Conservation (phyloP, 306 rosid species). For the Cucurbita ficifolia region DNA sequence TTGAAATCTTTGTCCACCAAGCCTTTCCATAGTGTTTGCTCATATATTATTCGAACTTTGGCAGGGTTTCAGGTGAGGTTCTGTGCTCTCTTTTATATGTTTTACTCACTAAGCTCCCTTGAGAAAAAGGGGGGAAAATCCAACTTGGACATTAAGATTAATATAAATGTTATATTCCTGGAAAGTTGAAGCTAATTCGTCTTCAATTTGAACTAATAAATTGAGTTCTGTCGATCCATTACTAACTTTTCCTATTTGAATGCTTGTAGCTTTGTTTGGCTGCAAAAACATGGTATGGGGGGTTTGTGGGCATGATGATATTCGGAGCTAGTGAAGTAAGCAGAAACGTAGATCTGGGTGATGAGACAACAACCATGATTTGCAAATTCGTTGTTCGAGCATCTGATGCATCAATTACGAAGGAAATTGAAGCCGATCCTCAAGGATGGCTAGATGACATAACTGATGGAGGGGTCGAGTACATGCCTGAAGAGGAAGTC, state of each 20-base stretch:
- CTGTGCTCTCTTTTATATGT: not conserved
- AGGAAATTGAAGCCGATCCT: constrained; percentile 82
- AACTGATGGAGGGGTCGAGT: constrained; percentile 95
- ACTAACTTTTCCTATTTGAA: not conserved
- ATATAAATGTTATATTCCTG: not conserved
- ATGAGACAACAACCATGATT: constrained; percentile 88
- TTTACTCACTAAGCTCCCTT: not conserved
- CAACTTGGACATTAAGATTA: not conserved
- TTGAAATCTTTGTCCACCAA: constrained; percentile 79
- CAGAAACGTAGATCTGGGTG: constrained; percentile 91
- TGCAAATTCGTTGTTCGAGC: constrained; percentile 94
- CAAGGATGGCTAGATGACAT: constrained; percentile 99
- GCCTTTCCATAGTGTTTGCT: constrained; percentile 97
- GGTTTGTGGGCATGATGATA: constrained; percentile 90
- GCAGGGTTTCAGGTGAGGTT: constrained; percentile 86
- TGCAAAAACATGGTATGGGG: constrained; percentile 98
- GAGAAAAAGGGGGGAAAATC: too few relatives aligned
- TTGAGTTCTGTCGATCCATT: not conserved
- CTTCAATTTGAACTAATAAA: not conserved
- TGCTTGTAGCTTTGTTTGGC: constrained; percentile 65
- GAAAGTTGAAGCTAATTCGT: not conserved
- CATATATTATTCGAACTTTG: constrained; percentile 85
- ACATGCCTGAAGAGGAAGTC: constrained; percentile 97
- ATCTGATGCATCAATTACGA: constrained; percentile 78
- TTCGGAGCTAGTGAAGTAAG: constrained; percentile 99